Evolutionary conservation across 192 early-diverging fungal genomes (phyloP).

Genomic region (Globomyces pollinis-pini): DNA sequence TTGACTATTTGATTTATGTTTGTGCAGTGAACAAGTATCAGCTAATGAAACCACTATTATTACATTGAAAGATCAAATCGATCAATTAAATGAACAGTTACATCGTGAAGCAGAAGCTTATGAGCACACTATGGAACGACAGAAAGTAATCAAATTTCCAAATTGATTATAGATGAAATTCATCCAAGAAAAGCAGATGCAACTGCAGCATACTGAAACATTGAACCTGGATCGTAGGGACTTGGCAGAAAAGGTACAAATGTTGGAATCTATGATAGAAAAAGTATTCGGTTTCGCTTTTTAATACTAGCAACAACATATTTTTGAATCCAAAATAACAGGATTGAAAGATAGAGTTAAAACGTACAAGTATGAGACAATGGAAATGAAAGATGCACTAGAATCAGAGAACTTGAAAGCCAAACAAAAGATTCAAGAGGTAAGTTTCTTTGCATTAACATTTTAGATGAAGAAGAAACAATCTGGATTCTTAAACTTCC

Average conservation of each 20-base stretch:
- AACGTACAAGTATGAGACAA: conserved; percentile 21
- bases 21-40: conserved; percentile 11
- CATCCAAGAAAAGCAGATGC: conserved; percentile 14
- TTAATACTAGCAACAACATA: conserved; percentile 16
- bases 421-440: background rate
- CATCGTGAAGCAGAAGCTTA: conserved; percentile 23
- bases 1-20: no score
- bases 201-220: conserved; percentile 16
- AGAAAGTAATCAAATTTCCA: conserved; percentile 15
- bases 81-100: conserved; percentile 15
- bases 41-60: conserved; percentile 3
- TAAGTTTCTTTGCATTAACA: no score
- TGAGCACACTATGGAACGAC: conserved; percentile 17
- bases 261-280: conserved; percentile 17
- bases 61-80: conserved; percentile 9
- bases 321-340: conserved; percentile 17
- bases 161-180: no score
- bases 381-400: conserved; percentile 7
- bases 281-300: conserved; percentile 16
- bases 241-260: conserved; percentile 4
- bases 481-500: background rate
- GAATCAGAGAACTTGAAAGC: conserved; percentile 1
- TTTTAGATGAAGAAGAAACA: conserved; percentile 7
- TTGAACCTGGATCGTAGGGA: conserved; percentile 2
- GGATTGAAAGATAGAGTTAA: conserved; percentile 10